phyloP scores from a whole-genome alignment of 1,139 yeast species.

The Diutina sp. region DNA sequence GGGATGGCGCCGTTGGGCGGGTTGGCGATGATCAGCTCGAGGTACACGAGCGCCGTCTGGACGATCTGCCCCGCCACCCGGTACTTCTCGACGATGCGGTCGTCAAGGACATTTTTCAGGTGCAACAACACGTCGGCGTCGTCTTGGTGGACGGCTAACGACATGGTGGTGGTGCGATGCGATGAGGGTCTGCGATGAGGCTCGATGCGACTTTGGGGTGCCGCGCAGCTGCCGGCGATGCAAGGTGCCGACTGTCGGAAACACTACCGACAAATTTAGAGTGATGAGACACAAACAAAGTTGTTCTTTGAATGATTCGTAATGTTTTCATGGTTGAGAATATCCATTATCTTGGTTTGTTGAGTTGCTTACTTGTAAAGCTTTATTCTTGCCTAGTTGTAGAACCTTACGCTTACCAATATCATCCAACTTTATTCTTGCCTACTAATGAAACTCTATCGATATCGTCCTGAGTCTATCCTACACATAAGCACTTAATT shows the following conservation, averaged over 20 bases:
- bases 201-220: background rate
- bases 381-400: too few species aligned
- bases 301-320: too few species aligned
- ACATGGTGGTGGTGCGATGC: constrained; percentile 21
- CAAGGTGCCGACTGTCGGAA: background rate
- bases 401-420: too few species aligned
- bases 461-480: too few species aligned
- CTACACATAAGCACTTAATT: too few species aligned
- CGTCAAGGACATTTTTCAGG: constrained; percentile 58
- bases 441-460: too few species aligned
- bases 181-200: background rate
- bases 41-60: constrained; percentile 70
- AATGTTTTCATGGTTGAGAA: too few species aligned
- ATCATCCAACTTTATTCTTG: too few species aligned
- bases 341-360: too few species aligned
- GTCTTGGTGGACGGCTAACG: constrained; percentile 53
- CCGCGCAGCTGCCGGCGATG: background rate
- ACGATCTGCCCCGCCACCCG: constrained; percentile 83
- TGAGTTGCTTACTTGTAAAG: too few species aligned
- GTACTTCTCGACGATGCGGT: constrained; percentile 61
- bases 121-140: constrained; percentile 66
- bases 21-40: constrained; percentile 45
- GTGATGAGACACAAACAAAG: too few species aligned
- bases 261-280: background rate
- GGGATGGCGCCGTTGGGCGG: constrained; percentile 23